Percentiles rank a stretch among this genome's conserved stretches.
phyloP scores from a whole-genome alignment of 192 early-diverging fungal species.

The Coemansia erecta region DNA sequence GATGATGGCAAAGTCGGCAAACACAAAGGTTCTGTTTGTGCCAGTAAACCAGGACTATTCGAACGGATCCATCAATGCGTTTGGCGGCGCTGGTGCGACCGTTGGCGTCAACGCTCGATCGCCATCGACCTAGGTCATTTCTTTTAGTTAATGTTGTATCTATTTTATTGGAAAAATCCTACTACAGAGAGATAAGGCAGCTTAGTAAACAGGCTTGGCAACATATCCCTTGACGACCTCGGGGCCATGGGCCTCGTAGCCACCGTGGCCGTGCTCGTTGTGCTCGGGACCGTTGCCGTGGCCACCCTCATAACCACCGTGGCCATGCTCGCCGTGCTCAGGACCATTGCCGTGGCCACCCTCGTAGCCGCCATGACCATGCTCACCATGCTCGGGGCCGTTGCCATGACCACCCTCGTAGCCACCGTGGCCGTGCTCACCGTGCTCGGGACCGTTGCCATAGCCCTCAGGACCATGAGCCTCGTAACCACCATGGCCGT shows the following conservation, averaged over 20 bases:
- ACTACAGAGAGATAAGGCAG: not conserved
- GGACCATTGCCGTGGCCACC: conserved; percentile 1
- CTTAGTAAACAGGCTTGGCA: conserved; percentile 14
- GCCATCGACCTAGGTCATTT: too few species aligned
- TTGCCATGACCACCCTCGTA: conserved; percentile 10
- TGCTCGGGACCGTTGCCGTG: conserved; percentile 12
- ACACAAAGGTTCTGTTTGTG: conserved; percentile 74
- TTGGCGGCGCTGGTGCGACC: conserved; percentile 42
- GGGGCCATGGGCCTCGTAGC: conserved; percentile 15
- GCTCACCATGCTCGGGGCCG: conserved; percentile 14
- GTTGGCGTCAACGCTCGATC: conserved; percentile 24
- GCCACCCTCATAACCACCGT: conserved; percentile 8
- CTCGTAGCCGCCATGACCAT: conserved; percentile 7
- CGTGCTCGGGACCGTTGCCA: conserved; percentile 12
- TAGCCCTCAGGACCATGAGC: too few species aligned
- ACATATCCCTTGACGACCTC: conserved; percentile 8
- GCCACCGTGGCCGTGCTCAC: conserved; percentile 12
- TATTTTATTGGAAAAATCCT: too few species aligned
- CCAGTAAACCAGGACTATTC: conserved; percentile 57
- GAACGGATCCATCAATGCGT: conserved; percentile 45
- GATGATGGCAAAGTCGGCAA: conserved; percentile 68
- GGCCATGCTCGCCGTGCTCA: conserved; percentile 10
- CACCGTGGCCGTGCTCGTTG: conserved; percentile 10
- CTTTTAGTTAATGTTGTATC: too few species aligned
- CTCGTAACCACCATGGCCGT: conserved; percentile 7